Conservation (phyloP, 2,329 filamentous ascomycete species). For the Fusarium heterosporum region DNA sequence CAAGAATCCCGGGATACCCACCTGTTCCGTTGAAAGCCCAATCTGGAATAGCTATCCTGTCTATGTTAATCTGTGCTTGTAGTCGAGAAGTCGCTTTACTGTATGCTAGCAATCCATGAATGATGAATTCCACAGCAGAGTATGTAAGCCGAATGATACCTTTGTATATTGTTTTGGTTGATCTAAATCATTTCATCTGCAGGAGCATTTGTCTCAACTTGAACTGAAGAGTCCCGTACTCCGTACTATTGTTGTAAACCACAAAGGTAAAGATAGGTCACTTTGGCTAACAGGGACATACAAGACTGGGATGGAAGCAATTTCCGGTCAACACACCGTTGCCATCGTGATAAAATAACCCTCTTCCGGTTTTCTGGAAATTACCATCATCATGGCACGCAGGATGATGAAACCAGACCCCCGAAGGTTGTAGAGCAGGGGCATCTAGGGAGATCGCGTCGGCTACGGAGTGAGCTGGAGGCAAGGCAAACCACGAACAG, state of each 20-base stretch:
- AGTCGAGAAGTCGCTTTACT: not conserved
- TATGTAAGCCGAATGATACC: too few relatives aligned
- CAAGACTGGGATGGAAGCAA: slow-evolving; percentile 37
- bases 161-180: too few relatives aligned
- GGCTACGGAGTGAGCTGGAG: slow-evolving; percentile 30
- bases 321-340: slow-evolving; percentile 44
- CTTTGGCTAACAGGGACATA: slow-evolving; percentile 19
- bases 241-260: not conserved
- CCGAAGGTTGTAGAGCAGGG: slow-evolving; percentile 30
- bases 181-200: too few relatives aligned
- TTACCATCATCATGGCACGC: slow-evolving; percentile 40
- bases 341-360: slow-evolving; percentile 40
- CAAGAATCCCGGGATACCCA: slow-evolving; percentile 41
- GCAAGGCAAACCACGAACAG: slow-evolving; percentile 22
- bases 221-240: not conserved
- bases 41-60: slow-evolving; percentile 37
- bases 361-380: slow-evolving; percentile 41
- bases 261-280: slow-evolving; percentile 33
- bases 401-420: slow-evolving; percentile 43
- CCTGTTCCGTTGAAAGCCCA: slow-evolving; percentile 42
- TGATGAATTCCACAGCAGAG: too few relatives aligned
- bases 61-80: slow-evolving; percentile 31
- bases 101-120: too few relatives aligned
- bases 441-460: slow-evolving; percentile 23
- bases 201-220: too few relatives aligned